Conservation (phyloP, 1,139 yeast species). For the Pichia sp. region DNA sequence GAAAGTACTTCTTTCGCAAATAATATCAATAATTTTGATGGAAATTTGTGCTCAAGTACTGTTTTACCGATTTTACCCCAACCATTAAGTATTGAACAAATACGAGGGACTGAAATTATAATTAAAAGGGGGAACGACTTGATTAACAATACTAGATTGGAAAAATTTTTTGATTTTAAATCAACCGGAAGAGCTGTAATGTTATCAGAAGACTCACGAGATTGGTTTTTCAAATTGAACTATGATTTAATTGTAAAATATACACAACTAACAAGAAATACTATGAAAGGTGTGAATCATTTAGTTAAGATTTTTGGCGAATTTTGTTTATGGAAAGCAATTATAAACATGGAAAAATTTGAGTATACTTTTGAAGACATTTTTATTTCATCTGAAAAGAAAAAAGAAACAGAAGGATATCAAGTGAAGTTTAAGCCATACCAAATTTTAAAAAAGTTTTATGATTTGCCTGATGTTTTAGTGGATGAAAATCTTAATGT, state of each 20-base stretch:
- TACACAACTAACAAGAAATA: neutral
- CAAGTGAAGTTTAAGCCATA: slow-evolving; percentile 8
- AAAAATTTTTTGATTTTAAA: neutral
- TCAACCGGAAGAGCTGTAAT: neutral
- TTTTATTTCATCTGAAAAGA: too few relatives aligned
- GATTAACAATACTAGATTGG: neutral
- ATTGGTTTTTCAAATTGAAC: slow-evolving; percentile 10
- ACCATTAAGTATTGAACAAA: slow-evolving; percentile 3
- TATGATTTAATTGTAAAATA: slow-evolving; percentile 2
- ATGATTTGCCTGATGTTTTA: neutral
- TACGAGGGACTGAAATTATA: neutral
- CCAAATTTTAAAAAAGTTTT: slow-evolving; percentile 1
- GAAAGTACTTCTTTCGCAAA: slow-evolving; percentile 15
- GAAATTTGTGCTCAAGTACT: neutral
- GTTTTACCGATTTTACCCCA: slow-evolving; percentile 12
- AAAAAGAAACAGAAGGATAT: slow-evolving; percentile 16
- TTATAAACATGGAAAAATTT: slow-evolving; percentile 14
- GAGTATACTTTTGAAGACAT: slow-evolving; percentile 8
- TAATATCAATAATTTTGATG: slow-evolving; percentile 11
- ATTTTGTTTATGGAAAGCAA: slow-evolving; percentile 20
- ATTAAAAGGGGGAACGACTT: slow-evolving; percentile 6
- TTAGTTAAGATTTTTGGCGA: slow-evolving; percentile 4
- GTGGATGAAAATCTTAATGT: slow-evolving; percentile 16
- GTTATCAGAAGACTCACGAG: neutral
- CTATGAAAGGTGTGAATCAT: slow-evolving; percentile 1